These are phyloP conservation scores for Discostella stelligeroides DNA, from an alignment of 108 stramenopile genomes.

Conservation along the genomic window DNA sequence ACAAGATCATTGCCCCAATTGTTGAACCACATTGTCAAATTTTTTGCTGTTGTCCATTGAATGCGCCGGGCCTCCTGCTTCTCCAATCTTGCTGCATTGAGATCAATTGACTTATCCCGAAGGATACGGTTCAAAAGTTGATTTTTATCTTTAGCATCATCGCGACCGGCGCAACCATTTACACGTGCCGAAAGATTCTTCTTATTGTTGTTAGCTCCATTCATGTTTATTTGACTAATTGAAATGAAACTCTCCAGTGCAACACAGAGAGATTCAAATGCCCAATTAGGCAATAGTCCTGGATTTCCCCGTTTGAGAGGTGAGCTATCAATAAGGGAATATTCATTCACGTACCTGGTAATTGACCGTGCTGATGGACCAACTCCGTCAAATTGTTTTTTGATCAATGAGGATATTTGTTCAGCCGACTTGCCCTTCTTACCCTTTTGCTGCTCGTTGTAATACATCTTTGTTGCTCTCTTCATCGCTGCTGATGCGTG, in stretches of 20 bases:
- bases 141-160: background rate
- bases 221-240: background rate
- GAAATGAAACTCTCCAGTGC: constrained; percentile 12
- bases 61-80: background rate
- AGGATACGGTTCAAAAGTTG: constrained; percentile 1
- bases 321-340: too few species aligned
- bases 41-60: background rate
- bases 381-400: too few species aligned
- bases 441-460: too few species aligned
- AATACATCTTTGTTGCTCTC: too few species aligned
- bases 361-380: too few species aligned
- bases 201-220: background rate
- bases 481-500: too few species aligned
- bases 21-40: constrained; percentile 5
- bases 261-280: constrained; percentile 13
- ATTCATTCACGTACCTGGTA: too few species aligned
- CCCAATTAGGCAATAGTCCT: background rate
- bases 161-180: background rate
- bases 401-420: too few species aligned
- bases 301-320: too few species aligned
- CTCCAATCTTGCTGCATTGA: background rate
- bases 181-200: constrained; percentile 1
- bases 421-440: too few species aligned
- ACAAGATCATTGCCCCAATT: background rate
- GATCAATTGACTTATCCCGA: background rate